Percentiles rank a stretch among this genome's conserved stretches.
These are phyloP conservation scores for Keithomyces neogunnii DNA, from an alignment of 2,329 filamentous ascomycete species.

Conservation along the genomic window DNA sequence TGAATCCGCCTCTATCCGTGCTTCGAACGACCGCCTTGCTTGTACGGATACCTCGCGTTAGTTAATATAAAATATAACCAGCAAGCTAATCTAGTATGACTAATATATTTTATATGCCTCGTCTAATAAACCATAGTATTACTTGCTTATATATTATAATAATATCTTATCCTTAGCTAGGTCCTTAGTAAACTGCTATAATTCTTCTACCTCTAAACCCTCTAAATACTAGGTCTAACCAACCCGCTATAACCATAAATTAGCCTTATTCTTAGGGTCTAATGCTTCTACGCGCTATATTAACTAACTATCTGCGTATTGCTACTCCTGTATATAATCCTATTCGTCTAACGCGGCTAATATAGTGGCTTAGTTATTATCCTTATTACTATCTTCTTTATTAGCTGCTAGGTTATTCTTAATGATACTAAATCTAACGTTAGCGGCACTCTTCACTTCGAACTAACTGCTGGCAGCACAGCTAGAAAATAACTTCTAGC, in stretches of 20 bases:
- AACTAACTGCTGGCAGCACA: slow-evolving; percentile 3
- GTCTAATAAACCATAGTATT: background rate
- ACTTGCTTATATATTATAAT: slow-evolving; percentile 2
- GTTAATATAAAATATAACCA: slow-evolving; percentile 7
- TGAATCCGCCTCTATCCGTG: slow-evolving; percentile 7
- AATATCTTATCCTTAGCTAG: slow-evolving; percentile 4
- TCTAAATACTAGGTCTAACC: slow-evolving; percentile 6
- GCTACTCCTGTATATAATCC: background rate
- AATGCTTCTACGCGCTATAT: background rate
- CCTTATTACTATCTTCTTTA: background rate
- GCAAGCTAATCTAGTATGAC: background rate
- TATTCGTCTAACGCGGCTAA: background rate
- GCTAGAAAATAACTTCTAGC: slow-evolving; percentile 2
- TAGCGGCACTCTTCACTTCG: background rate
- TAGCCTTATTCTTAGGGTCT: slow-evolving; percentile 4
- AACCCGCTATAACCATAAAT: slow-evolving; percentile 1
- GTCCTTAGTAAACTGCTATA: background rate
- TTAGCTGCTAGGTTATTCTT: background rate
- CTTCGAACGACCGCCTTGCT: slow-evolving; percentile 4
- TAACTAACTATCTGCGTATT: background rate
- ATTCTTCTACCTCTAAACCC: background rate
- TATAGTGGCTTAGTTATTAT: background rate
- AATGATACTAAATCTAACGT: background rate
- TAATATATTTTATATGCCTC: background rate
- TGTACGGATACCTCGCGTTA: slow-evolving; percentile 2